Evolutionary conservation across 371 early-diverging fungal species (phyloP).

Genomic region (Lichtheimia corymbifera): DNA sequence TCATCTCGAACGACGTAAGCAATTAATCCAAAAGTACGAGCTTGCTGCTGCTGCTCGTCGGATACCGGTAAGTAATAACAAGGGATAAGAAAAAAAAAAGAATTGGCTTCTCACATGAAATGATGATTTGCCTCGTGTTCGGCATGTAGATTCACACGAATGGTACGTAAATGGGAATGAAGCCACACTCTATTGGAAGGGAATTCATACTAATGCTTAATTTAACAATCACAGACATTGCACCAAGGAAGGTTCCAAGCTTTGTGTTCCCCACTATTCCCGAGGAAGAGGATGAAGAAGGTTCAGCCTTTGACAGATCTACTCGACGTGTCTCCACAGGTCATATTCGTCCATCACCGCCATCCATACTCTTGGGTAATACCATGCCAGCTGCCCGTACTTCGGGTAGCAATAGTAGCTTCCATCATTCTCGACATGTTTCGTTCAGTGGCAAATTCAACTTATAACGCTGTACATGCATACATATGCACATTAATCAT

Average conservation of each 20-base stretch:
- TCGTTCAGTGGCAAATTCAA: too few species aligned
- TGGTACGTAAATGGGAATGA: neutral
- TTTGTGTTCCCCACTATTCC: neutral
- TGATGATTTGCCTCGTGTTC: neutral
- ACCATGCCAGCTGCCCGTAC: too few species aligned
- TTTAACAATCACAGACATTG: neutral
- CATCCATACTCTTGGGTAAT: too few species aligned
- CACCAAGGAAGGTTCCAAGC: neutral
- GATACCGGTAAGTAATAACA: conserved; percentile 5
- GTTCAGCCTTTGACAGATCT: neutral
- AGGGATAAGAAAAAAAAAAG: neutral
- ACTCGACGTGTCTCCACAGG: conserved; percentile 10
- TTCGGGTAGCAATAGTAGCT: too few species aligned
- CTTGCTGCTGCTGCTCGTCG: conserved; percentile 4
- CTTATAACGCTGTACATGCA: too few species aligned
- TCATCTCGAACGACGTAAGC: conserved; percentile 7
- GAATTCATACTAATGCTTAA: neutral
- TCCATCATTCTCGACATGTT: too few species aligned
- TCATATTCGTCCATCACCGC: neutral
- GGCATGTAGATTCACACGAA: neutral
- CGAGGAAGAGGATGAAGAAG: neutral
- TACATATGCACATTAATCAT: too few species aligned
- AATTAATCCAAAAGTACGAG: conserved; percentile 8
- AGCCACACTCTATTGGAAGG: neutral
- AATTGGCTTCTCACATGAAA: neutral